A percentile compares a stretch with the other conserved stretches of the same genome.
These are phyloP conservation scores for Punica granatum DNA, from an alignment of 345 rosid genomes.

Conservation along the genomic window DNA sequence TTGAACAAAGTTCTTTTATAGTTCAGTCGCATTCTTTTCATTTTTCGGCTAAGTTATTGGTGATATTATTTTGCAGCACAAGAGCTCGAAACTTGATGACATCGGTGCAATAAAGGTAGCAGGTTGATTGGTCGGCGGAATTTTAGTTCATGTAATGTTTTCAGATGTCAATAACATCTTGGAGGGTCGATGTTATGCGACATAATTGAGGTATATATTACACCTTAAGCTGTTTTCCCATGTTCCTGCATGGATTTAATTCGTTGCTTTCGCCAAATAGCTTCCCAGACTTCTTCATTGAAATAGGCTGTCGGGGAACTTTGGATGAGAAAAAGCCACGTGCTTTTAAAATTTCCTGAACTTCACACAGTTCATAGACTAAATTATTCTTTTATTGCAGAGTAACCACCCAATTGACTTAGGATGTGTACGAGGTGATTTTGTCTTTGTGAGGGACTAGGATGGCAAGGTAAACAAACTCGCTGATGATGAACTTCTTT, in stretches of 20 bases:
- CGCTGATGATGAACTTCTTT: not conserved
- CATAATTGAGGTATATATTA: not conserved
- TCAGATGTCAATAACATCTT: slow-evolving; percentile 3
- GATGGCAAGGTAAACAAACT: not conserved
- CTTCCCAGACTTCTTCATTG: no score
- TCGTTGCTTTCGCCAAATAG: not conserved
- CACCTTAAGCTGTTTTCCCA: not conserved
- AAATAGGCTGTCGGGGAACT: no score
- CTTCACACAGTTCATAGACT: not conserved
- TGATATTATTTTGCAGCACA: slow-evolving; percentile 1
- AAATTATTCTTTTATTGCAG: not conserved
- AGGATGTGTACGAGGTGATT: slow-evolving; percentile 4
- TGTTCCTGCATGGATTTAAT: not conserved
- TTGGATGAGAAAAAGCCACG: no score
- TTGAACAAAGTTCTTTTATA: not conserved
- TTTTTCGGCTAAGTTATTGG: no score
- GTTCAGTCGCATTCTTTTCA: not conserved
- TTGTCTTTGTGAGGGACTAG: slow-evolving; percentile 4
- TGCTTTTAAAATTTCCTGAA: not conserved
- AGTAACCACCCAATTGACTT: not conserved
- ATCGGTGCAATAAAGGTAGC: slow-evolving; percentile 6
- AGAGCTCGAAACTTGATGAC: slow-evolving; percentile 9
- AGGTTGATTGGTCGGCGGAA: slow-evolving; percentile 1
- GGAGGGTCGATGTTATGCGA: not conserved
- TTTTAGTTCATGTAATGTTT: not conserved